phyloP scores from a whole-genome alignment of 176 grass and related monocot genomes.

The Alopecurus myosuroides region DNA sequence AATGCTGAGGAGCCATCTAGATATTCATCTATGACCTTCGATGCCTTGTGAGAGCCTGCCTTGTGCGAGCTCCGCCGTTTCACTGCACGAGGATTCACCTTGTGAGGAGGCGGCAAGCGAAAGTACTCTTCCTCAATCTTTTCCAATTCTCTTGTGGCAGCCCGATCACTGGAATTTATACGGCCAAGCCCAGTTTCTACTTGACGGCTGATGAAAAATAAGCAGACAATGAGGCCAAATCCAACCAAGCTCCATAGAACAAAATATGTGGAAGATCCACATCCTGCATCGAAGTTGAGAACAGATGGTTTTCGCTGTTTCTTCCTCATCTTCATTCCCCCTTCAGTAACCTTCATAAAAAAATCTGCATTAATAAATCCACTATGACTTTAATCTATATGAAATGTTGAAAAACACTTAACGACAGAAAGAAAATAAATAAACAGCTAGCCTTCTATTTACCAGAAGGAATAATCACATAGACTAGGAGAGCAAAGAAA shows the following conservation, averaged over 20 bases:
- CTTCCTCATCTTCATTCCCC: conserved; percentile 66
- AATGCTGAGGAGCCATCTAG: conserved; percentile 79
- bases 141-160: conserved; percentile 52
- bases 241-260: conserved; percentile 55
- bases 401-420: background rate
- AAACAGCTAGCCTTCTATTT: background rate
- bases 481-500: background rate
- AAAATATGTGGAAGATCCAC: conserved; percentile 36
- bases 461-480: background rate
- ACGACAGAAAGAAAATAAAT: background rate
- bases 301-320: conserved; percentile 68
- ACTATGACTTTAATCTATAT: background rate
- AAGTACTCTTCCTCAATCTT: conserved; percentile 63
- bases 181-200: conserved; percentile 24
- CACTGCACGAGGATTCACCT: conserved; percentile 64
- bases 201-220: conserved; percentile 33
- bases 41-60: conserved; percentile 28
- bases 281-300: conserved; percentile 69
- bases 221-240: conserved; percentile 42
- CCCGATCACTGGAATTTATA: conserved; percentile 23
- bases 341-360: conserved; percentile 54
- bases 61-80: conserved; percentile 56
- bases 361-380: conserved; percentile 50
- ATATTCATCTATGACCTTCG: conserved; percentile 59
- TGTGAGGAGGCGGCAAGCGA: conserved; percentile 54